Percentiles rank a stretch among this genome's conserved stretches.
Conservation (phyloP, 257 asterid species). For the Fraxinus americana region DNA sequence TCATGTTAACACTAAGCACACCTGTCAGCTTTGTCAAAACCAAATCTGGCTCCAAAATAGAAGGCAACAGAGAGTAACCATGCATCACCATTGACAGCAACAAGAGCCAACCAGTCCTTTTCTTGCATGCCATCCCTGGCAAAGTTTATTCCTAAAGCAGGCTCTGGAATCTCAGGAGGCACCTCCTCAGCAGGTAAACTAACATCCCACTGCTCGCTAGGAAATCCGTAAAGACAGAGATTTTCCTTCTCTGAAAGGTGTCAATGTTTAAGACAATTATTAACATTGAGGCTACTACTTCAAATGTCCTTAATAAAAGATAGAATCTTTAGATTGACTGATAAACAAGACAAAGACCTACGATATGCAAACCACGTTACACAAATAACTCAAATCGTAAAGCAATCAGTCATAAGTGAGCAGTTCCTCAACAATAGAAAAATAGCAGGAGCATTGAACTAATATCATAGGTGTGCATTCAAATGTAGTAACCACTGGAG, state of each 20-base stretch:
- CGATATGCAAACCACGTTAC: not conserved
- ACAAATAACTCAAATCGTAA: slow-evolving; percentile 3
- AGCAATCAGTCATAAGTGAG: not conserved
- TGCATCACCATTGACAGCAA: slow-evolving; percentile 82
- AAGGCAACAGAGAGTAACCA: slow-evolving; percentile 82
- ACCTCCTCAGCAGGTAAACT: slow-evolving; percentile 83
- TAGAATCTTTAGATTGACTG: slow-evolving; percentile 6
- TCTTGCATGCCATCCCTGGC: slow-evolving; percentile 89
- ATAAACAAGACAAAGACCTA: slow-evolving; percentile 5
- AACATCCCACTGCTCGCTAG: slow-evolving; percentile 76
- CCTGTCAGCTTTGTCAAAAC: slow-evolving; percentile 76
- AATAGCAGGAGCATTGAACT: not conserved
- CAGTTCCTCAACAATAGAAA: slow-evolving; percentile 8
- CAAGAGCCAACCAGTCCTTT: slow-evolving; percentile 81
- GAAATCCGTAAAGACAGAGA: slow-evolving; percentile 76
- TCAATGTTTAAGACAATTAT: slow-evolving; percentile 8
- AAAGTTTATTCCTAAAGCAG: slow-evolving; percentile 80
- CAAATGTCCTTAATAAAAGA: slow-evolving; percentile 8
- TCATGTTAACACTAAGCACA: slow-evolving; percentile 25
- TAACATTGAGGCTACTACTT: slow-evolving; percentile 9
- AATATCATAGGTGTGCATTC: slow-evolving; percentile 8
- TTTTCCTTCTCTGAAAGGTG: slow-evolving; percentile 67
- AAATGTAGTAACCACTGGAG: not conserved
- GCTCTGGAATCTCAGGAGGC: slow-evolving; percentile 87
- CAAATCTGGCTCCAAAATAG: slow-evolving; percentile 79